Evolutionary conservation across 495 filamentous ascomycete genomes (phyloP).

Genomic region (Achaetomiella virescens): DNA sequence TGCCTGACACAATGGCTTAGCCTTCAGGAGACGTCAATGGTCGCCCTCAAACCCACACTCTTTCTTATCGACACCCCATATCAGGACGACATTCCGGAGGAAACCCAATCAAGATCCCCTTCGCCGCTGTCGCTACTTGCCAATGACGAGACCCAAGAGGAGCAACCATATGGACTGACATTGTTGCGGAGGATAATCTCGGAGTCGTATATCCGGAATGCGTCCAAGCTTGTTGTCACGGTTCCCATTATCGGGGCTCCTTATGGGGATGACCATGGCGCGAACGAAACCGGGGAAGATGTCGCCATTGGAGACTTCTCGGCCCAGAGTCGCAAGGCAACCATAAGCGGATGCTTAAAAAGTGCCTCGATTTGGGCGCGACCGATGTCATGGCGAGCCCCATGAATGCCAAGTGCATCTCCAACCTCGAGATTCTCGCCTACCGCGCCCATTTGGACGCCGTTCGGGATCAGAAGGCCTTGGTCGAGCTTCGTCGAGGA

Average conservation of each 20-base stretch:
- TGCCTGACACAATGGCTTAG: constrained; percentile 65
- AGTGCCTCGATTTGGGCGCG: constrained; percentile 78
- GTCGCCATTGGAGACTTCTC: constrained; percentile 6
- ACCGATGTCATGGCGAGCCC: constrained; percentile 78
- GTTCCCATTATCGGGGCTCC: constrained; percentile 55
- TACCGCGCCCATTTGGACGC: constrained; percentile 72
- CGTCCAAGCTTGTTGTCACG: constrained; percentile 68
- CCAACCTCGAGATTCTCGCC: constrained; percentile 71
- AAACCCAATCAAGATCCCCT: constrained; percentile 27
- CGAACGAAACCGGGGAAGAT: constrained; percentile 32
- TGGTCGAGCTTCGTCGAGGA: constrained; percentile 58
- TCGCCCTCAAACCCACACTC: constrained; percentile 62
- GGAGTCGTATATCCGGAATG: constrained; percentile 63
- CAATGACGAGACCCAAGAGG: constrained; percentile 36
- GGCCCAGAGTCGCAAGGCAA: constrained; percentile 16
- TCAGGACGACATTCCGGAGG: constrained; percentile 41
- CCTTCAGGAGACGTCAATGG: constrained; percentile 56
- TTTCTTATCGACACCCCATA: constrained; percentile 68
- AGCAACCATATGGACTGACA: constrained; percentile 59
- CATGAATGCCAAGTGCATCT: constrained; percentile 60
- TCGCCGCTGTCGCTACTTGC: constrained; percentile 39
- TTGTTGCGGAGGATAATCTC: constrained; percentile 62
- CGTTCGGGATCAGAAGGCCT: constrained; percentile 58
- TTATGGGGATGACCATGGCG: constrained; percentile 20
- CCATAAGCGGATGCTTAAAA: constrained; percentile 45